Percentiles rank a stretch among this genome's conserved stretches.
Evolutionary conservation across 208 protist genomes (phyloP).

Genomic region (Acanthamoeba polyphaga): DNA sequence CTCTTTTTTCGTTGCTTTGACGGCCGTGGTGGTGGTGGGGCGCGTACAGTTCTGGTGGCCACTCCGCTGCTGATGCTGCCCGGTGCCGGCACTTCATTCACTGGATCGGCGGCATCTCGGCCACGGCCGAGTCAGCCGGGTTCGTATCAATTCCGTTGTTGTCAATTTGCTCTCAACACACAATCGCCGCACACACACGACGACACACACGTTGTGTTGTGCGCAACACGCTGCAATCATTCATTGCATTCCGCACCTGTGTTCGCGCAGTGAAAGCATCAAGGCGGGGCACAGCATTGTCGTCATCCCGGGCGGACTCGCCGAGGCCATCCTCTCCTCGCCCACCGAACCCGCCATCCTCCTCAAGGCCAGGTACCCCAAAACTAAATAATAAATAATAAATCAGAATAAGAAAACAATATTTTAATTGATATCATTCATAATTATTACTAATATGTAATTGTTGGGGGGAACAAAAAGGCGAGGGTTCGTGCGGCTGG

Average conservation of each 20-base stretch:
- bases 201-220: too few species aligned
- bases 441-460: too few species aligned
- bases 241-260: too few species aligned
- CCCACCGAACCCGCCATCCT: conserved; percentile 13
- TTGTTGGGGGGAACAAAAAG: background rate
- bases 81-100: background rate
- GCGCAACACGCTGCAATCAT: too few species aligned
- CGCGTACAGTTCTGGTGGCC: background rate
- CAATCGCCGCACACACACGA: too few species aligned
- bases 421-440: background rate
- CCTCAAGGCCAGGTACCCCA: background rate
- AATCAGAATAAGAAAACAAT: too few species aligned
- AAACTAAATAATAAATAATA: too few species aligned
- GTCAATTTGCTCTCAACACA: background rate
- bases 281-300: background rate
- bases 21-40: background rate
- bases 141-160: background rate
- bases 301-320: background rate
- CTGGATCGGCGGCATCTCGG: conserved; percentile 13
- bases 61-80: conserved; percentile 13
- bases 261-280: background rate
- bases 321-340: conserved; percentile 23
- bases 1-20: background rate
- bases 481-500: background rate
- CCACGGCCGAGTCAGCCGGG: background rate